Evolutionary conservation across 768 basidiomycete species (phyloP).

Genomic region (Lyophyllum atratum): DNA sequence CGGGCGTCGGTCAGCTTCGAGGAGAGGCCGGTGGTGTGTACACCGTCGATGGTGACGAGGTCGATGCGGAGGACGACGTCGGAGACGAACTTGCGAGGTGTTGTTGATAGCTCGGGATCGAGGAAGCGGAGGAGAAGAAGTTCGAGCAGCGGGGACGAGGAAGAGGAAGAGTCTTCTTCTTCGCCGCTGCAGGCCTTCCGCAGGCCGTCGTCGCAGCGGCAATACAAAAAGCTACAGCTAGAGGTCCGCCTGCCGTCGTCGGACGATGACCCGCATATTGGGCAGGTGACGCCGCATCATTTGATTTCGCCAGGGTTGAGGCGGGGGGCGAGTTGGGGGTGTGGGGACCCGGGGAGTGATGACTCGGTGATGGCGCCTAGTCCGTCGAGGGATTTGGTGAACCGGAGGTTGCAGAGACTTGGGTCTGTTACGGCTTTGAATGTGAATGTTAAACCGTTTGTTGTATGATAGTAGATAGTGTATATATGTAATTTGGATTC

Average conservation of each 20-base stretch:
- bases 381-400: conserved; percentile 46
- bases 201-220: not conserved
- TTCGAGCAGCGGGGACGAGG: conserved; percentile 1
- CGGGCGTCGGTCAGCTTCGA: conserved; percentile 9
- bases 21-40: not conserved
- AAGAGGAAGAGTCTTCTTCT: too few species aligned
- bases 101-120: not conserved
- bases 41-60: not conserved
- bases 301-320: conserved; percentile 62
- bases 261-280: conserved; percentile 64
- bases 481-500: not conserved
- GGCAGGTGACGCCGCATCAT: conserved; percentile 72
- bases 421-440: conserved; percentile 15
- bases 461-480: conserved; percentile 3
- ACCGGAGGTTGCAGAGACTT: conserved; percentile 39
- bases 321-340: conserved; percentile 28
- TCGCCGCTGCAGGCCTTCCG: not conserved
- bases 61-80: conserved; percentile 5
- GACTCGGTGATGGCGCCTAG: conserved; percentile 45
- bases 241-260: conserved; percentile 35
- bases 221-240: conserved; percentile 1
- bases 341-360: conserved; percentile 47
- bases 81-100: not conserved
- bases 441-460: conserved; percentile 11
- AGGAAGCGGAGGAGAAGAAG: conserved; percentile 16